phyloP scores from a whole-genome alignment of 2,329 filamentous ascomycete genomes.

The Calonectria hongkongensis region DNA sequence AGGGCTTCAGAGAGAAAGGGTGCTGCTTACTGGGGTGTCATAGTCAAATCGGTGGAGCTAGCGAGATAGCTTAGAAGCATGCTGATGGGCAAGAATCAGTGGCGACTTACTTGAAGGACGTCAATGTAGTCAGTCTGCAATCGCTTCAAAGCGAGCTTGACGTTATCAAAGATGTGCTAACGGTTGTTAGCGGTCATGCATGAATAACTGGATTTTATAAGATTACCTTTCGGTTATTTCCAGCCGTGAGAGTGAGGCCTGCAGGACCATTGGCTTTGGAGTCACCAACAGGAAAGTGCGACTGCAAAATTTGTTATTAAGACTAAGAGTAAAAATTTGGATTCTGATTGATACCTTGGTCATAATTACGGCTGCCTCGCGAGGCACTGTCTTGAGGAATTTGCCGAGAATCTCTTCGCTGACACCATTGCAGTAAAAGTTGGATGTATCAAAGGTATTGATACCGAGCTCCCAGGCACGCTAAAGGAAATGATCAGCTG shows the following conservation, averaged over 20 bases:
- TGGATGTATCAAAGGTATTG: slow-evolving; percentile 28
- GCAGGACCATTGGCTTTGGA: slow-evolving; percentile 22
- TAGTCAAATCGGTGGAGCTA: slow-evolving; percentile 70
- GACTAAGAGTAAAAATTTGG: too few relatives aligned
- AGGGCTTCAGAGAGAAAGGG: background rate
- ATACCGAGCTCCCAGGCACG: slow-evolving; percentile 24
- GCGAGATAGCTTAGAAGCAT: background rate
- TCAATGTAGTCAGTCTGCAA: slow-evolving; percentile 74
- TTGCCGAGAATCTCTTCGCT: slow-evolving; percentile 26
- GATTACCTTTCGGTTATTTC: slow-evolving; percentile 25
- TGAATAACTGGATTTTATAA: background rate
- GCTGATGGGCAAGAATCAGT: background rate
- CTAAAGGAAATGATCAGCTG: background rate
- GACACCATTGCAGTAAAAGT: slow-evolving; percentile 24
- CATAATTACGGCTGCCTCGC: slow-evolving; percentile 21
- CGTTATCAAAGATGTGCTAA: slow-evolving; percentile 74
- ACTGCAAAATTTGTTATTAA: background rate
- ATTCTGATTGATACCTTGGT: background rate
- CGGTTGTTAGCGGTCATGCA: background rate
- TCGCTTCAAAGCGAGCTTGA: slow-evolving; percentile 73
- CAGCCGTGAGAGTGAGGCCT: slow-evolving; percentile 10
- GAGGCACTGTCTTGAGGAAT: slow-evolving; percentile 24
- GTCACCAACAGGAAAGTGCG: slow-evolving; percentile 18
- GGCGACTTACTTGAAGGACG: slow-evolving; percentile 66
- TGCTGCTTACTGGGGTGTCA: slow-evolving; percentile 11